Evolutionary conservation across 169 alveolate genomes (phyloP), one percentile per base, ranked within the genome.

Genomic region (Plasmodium vinckei): DNA sequence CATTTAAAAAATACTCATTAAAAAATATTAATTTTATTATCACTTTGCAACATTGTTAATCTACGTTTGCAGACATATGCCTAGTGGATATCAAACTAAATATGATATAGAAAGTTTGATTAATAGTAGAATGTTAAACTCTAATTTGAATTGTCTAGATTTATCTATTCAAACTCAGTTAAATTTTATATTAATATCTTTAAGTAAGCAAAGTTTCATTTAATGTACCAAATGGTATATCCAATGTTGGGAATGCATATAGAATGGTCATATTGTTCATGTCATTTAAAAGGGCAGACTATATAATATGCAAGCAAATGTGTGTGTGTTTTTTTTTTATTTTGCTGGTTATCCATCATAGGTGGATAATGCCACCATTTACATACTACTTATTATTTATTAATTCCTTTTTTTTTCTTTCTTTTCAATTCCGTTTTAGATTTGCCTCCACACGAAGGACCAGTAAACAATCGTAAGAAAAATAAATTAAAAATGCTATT

Each of bases 41-140:
- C 46, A 3, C 42, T 9, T 68, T 17, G 6, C 42, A 33, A 33
- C 7, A 33, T 33, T 33, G 42, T 33, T 33, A 33, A 33, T 33
- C 42, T 33, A 33, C 0, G 7, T 21, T 12, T 54, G 10, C 23
- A 84, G 91, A 39, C 91, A 84, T 15, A 84, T 84, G 91, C 91
- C 91, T 3, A 53, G 39, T 44, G 87, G 87, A 61, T 84, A 84
- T 46, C 87, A 84, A 72, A 69, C 10, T 64, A 84, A 84, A 51
- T 17, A 69, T n/a, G 91, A 84, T 57, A 70, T 84, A 49, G 9
- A 69, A 64, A 86, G 70, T 15, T 23, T 84, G 12, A 84, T 84
- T 5, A 84, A 84, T 60, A 84, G 70, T 25, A 67, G 87, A 57
- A 42, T 73, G n/a, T 19, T 84, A 64, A 70, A 68, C 27, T 39